Base-by-base conservation (phyloP, 2,329 filamentous ascomycete species). In the Graphilbum sp. region DNA sequence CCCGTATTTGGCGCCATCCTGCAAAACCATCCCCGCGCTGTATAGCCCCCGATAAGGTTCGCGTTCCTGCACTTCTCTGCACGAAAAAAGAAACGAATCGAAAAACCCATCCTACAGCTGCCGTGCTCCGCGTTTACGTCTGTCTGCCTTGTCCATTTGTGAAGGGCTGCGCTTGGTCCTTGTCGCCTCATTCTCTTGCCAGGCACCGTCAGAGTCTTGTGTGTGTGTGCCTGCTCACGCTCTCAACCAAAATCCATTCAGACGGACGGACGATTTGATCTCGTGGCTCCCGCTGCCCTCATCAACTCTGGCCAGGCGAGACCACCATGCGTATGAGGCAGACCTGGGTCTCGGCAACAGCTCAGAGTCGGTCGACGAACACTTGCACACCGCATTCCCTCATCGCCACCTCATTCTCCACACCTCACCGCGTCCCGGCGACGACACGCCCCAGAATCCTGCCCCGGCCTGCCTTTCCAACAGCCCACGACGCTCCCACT, bases 341-440 rank as follows among this genome's bases (percentile, higher is more conserved):
- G 18, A 32, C 55, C 57, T 43, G 55, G 58, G 53, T 56, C 60
- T 55, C 59, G 56, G 59, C 61, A 60, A 51, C 61, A 51, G 53
- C 52, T 53, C 61, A 62, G 51, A 54, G 54, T 54, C 61, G 62
- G 43, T 57, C 57, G 47, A 55, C 49, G 35, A 56, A 52, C 17
- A 46, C 23, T 40, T 36, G 50, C 13, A 32, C 20, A 12, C 19
- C 32, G 18, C 31, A 19, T 23, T 29, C 18, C 39, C 32, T 15
- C 30, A 37, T 11, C 40, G 40, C 19, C 24, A 33, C 53, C 36
- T 46, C 45, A 35, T 46, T 50, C 48, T 47, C 32, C n/a, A 24
- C 34, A 23, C 8, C 23, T 17, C 4, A 27, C 20, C n/a, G 27
- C 27, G 5, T 29, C 27, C 27, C 13, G 13, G 5, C 11, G 27